Conservation (phyloP, 2,329 filamentous ascomycete genomes). For the Dothiorella sarmentorum region DNA sequence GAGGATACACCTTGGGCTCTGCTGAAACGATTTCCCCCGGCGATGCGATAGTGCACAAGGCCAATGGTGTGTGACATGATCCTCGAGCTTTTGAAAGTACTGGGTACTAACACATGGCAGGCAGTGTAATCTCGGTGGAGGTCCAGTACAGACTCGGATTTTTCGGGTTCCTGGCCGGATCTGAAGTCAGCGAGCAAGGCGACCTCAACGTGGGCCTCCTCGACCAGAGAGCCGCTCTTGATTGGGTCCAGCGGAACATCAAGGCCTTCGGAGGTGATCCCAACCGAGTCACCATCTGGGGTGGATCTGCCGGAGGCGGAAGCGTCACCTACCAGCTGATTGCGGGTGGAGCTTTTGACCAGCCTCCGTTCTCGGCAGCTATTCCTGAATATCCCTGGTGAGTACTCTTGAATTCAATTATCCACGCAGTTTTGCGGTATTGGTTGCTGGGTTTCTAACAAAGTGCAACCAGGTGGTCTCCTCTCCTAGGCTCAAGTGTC, state of each 20-base stretch:
- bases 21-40: not conserved
- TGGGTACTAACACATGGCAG: constrained; percentile 38
- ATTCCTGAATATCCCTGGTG: constrained; percentile 35
- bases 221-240: constrained; percentile 58
- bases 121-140: constrained; percentile 54
- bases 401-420: constrained; percentile 23
- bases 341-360: constrained; percentile 35
- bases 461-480: not conserved
- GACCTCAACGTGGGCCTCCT: constrained; percentile 61
- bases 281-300: constrained; percentile 57
- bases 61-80: not conserved
- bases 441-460: too few relatives aligned
- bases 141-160: constrained; percentile 63
- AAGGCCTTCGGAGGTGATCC: constrained; percentile 51
- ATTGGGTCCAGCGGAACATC: constrained; percentile 62
- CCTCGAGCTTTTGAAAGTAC: too few relatives aligned
- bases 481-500: not conserved
- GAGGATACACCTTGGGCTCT: constrained; percentile 6
- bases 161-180: constrained; percentile 60
- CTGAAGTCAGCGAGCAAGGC: constrained; percentile 50
- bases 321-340: constrained; percentile 48
- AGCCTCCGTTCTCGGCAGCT: constrained; percentile 42
- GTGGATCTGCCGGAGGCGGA: constrained; percentile 59
- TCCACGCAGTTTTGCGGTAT: too few relatives aligned
- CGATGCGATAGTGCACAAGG: constrained; percentile 6